Evolutionary conservation across 2,329 filamentous ascomycete species (phyloP).

Genomic region (Ophiostoma angusticollis): DNA sequence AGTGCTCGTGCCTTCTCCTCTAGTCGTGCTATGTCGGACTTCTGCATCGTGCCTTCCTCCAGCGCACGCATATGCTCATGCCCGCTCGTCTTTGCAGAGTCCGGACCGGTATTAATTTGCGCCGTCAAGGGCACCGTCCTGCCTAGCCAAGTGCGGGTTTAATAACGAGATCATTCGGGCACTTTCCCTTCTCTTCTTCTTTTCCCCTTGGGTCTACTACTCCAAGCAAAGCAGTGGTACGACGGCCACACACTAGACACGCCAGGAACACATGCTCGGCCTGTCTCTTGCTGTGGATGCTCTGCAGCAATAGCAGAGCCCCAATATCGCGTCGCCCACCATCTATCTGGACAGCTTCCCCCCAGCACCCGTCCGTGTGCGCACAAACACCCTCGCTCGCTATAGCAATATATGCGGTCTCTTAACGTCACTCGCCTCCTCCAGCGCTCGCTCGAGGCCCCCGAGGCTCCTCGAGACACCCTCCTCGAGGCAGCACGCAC

Average conservation of each 20-base stretch:
- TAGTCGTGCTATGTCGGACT: neutral
- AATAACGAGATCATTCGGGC: constrained; percentile 1
- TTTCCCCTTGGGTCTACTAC: neutral
- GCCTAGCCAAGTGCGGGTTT: neutral
- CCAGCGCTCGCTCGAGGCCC: neutral
- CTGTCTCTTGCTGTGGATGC: no score
- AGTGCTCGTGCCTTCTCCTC: neutral
- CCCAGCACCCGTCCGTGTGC: constrained; percentile 1
- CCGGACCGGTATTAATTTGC: constrained; percentile 8
- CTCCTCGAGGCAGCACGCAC: neutral
- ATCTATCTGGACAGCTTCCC: neutral
- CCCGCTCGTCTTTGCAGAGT: no score
- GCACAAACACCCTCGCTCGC: constrained; percentile 3
- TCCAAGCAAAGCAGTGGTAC: no score
- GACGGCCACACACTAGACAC: no score
- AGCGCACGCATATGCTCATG: neutral
- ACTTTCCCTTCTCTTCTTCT: neutral
- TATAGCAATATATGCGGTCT: constrained; percentile 2
- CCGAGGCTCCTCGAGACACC: neutral
- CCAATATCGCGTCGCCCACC: neutral
- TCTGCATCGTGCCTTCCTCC: neutral
- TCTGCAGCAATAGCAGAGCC: no score
- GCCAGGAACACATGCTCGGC: no score
- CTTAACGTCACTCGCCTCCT: no score
- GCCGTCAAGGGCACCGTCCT: constrained; percentile 1